Conservation (phyloP, 345 rosid genomes). For the Raphanus raphanistrum region DNA sequence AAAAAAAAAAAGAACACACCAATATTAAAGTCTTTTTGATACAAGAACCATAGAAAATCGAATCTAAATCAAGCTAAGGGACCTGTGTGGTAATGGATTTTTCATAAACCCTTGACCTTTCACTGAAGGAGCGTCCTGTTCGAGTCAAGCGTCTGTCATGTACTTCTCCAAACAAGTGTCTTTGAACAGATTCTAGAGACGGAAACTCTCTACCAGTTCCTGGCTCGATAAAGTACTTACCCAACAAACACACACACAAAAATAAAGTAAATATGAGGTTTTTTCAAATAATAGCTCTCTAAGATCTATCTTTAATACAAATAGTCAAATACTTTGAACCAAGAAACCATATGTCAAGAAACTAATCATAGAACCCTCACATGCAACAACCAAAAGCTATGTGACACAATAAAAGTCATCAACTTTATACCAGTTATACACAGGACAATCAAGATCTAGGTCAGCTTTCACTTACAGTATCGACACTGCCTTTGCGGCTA, state of each 20-base stretch:
- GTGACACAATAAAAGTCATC: background rate
- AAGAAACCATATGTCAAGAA: background rate
- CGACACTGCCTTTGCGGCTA: background rate
- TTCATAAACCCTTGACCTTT: background rate
- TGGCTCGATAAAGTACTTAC: slow-evolving; percentile 26
- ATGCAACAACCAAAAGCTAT: background rate
- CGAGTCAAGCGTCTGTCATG: slow-evolving; percentile 14
- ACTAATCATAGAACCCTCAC: background rate
- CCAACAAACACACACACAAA: background rate
- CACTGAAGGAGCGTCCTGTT: background rate
- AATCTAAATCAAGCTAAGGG: background rate
- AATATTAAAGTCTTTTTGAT: background rate
- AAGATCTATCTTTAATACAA: background rate
- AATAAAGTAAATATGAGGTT: background rate
- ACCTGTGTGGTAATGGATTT: slow-evolving; percentile 23
- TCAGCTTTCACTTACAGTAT: slow-evolving; percentile 17
- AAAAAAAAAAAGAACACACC: background rate
- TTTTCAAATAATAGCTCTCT: background rate
- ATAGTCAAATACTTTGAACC: background rate
- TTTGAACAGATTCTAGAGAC: slow-evolving; percentile 30
- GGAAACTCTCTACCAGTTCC: slow-evolving; percentile 30
- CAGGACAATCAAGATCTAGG: background rate
- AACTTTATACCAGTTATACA: slow-evolving; percentile 1
- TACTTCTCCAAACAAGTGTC: slow-evolving; percentile 19
- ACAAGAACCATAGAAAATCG: background rate